These are phyloP conservation scores for Fomitopsis schrenkii DNA, from an alignment of 1,284 basidiomycete species.

Conservation along the genomic window DNA sequence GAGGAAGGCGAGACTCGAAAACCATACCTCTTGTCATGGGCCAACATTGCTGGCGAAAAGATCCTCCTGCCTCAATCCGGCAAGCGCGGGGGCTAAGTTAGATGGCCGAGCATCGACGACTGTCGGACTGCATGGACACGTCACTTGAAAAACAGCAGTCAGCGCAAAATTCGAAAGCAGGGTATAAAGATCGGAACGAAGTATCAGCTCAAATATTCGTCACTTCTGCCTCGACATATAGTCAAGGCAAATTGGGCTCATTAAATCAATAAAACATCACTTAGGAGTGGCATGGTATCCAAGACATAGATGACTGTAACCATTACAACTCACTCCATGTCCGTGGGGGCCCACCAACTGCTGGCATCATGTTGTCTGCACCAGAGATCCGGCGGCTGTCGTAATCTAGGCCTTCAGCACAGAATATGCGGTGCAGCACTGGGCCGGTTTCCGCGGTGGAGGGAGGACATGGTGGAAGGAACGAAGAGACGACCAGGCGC, in stretches of 20 bases:
- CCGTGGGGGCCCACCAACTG: neutral
- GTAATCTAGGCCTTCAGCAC: no score
- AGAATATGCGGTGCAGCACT: no score
- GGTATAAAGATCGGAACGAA: neutral
- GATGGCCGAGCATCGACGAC: neutral
- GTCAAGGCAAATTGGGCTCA: constrained; percentile 23
- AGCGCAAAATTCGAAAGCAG: neutral
- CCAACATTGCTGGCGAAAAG: no score
- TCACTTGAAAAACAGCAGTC: neutral
- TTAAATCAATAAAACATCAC: constrained; percentile 27
- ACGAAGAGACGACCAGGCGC: neutral
- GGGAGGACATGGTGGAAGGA: neutral
- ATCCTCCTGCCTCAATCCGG: no score
- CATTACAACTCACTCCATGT: neutral
- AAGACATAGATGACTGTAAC: neutral
- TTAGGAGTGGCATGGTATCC: constrained; percentile 2
- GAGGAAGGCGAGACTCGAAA: no score
- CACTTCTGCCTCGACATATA: constrained; percentile 17
- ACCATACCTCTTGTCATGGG: no score
- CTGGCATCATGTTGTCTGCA: no score
- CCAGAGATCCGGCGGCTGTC: no score
- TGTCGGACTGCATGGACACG: neutral
- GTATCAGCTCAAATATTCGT: constrained; percentile 25
- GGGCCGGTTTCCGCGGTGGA: neutral
- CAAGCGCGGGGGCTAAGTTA: no score